Evolutionary conservation across 371 early-diverging fungal genomes (phyloP), one percentile per base, ranked within the genome.

Genomic region (Mortierella sp.): DNA sequence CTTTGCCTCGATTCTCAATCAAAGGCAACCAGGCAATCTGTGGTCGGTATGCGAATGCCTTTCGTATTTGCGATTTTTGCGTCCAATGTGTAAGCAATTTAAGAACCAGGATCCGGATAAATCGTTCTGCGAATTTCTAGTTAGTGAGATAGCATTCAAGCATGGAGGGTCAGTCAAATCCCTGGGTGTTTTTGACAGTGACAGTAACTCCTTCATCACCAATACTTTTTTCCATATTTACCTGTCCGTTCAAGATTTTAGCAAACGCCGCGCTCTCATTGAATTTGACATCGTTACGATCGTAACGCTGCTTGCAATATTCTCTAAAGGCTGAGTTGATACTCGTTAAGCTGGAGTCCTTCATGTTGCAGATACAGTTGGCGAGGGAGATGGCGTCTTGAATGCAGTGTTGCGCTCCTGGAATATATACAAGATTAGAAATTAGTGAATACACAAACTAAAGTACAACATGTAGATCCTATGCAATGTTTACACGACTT

Each of bases 331-430:
- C 71, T 6, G 20, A 28, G 9, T 22, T 32, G 37, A 71, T 57
- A 24, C 28, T 64, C 18, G 43, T 58, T 32, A 40, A 59, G 4
- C 47, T 52, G 16, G 3, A 32, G 22, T 62, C 37, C 1, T 24
- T 32, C 20, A 71, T 24, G 9, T 40, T 45, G 3, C 64, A 63
- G 5, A 71, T 18, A 32, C 63, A 57, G 26, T 71, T 71, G n/a
- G 49, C 71, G 1, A 71, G 64, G 14, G 58, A 24, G 9, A 71
- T 62, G 0, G 64, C 71, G n/a, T 71, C 71, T 22, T 71, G 57
- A 43, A 71, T 71, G 9, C 64, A 64, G 24, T 71, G 58, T 18
- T 47, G 59, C 8, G 71, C 71, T 30, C 71, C 71, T 63, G 2
- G 47, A 20, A 18, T 47, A 18, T 52, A 52, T 30, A 58, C 12